A percentile compares a stretch with the other conserved stretches of the same genome.
phyloP scores from a whole-genome alignment of 768 basidiomycete species.

The Russula compacta region DNA sequence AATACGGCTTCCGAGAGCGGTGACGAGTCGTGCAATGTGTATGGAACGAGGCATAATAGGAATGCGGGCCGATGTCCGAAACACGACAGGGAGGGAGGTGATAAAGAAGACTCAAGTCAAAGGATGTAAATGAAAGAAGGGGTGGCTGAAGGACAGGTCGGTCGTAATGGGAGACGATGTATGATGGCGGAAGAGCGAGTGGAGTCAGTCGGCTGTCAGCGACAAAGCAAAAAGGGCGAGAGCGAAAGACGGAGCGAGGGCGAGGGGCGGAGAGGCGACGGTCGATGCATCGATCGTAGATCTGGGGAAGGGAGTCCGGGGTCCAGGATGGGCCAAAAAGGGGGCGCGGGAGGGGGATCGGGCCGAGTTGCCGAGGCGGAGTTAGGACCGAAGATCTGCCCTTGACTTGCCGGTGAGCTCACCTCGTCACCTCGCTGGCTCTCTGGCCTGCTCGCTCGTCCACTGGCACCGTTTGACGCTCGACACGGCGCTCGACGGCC shows the following conservation, averaged over 20 bases:
- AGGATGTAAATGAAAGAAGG: not conserved
- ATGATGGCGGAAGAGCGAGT: not conserved
- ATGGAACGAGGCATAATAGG: not conserved
- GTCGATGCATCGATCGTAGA: not conserved
- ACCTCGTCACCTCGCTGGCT: not conserved
- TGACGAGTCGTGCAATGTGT: conserved; percentile 16
- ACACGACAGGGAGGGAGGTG: not conserved
- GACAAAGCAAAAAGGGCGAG: not conserved
- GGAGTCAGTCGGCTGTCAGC: too few relatives aligned
- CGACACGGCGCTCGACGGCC: too few relatives aligned
- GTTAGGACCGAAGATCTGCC: not conserved
- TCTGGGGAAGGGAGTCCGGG: not conserved
- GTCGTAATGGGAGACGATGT: too few relatives aligned
- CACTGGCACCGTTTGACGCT: too few relatives aligned
- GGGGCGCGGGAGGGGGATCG: not conserved
- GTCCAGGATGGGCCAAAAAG: not conserved
- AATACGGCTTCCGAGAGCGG: conserved; percentile 28
- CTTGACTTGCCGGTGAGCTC: not conserved
- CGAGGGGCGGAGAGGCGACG: not conserved
- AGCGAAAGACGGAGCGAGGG: not conserved
- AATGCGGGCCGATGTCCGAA: conserved; percentile 1
- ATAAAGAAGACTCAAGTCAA: not conserved
- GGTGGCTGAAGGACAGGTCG: not conserved
- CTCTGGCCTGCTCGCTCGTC: not conserved
- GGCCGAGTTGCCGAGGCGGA: conserved; percentile 6